Evolutionary conservation across 2,329 filamentous ascomycete species (phyloP).

Genomic region (Kalaharituber pfeilii): DNA sequence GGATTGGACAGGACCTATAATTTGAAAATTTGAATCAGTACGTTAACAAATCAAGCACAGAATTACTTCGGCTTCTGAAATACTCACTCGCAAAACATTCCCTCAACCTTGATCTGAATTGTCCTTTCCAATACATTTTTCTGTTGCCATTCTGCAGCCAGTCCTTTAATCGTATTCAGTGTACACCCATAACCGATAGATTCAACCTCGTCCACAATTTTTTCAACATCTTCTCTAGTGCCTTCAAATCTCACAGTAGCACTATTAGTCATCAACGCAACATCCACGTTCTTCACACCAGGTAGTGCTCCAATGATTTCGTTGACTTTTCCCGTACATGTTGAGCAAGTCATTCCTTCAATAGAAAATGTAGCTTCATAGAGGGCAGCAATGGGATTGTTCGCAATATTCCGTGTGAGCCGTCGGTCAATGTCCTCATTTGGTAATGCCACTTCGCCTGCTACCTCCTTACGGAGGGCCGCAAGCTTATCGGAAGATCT

Average conservation of each 20-base stretch:
- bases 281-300: conserved; percentile 40
- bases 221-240: conserved; percentile 28
- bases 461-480: background rate
- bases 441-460: background rate
- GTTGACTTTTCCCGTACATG: conserved; percentile 48
- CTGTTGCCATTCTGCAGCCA: conserved; percentile 3
- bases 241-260: conserved; percentile 42
- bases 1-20: conserved; percentile 28
- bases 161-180: conserved; percentile 34
- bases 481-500: background rate
- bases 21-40: conserved; percentile 18
- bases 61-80: conserved; percentile 17
- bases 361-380: conserved; percentile 43
- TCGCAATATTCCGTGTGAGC: conserved; percentile 20
- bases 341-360: conserved; percentile 56
- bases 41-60: no score
- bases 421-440: conserved; percentile 20
- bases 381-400: conserved; percentile 5
- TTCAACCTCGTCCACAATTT: conserved; percentile 34
- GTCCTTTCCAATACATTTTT: conserved; percentile 31
- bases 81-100: conserved; percentile 47
- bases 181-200: conserved; percentile 34
- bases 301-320: conserved; percentile 39
- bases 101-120: conserved; percentile 48
- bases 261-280: conserved; percentile 52